phyloP scores from a whole-genome alignment of 257 asterid species.

The Fraxinus quadrangulata region DNA sequence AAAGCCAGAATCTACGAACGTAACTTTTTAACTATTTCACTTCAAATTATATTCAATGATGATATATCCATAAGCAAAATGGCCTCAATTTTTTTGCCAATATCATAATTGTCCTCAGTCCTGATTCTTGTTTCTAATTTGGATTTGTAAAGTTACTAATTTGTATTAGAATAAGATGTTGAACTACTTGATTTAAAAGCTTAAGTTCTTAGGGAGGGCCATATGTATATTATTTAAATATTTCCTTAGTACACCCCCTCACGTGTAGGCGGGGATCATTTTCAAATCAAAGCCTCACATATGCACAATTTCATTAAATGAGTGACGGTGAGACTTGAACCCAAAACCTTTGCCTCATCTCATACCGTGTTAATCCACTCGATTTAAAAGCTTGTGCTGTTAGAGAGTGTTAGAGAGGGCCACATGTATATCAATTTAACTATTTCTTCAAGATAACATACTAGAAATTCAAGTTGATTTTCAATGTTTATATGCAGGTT shows the following conservation, averaged over 20 bases:
- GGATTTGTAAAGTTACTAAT: background rate
- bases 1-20: constrained; percentile 10
- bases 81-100: constrained; percentile 7
- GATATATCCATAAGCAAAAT: constrained; percentile 1
- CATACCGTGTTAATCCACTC: background rate
- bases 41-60: background rate
- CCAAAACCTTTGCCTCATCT: background rate
- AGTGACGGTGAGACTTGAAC: background rate
- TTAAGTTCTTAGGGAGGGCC: background rate
- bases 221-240: background rate
- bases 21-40: constrained; percentile 8
- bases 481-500: constrained; percentile 53
- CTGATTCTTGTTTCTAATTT: background rate
- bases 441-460: background rate
- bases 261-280: background rate
- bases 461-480: constrained; percentile 14
- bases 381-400: background rate
- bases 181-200: background rate
- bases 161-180: background rate
- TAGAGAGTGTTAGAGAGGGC: background rate
- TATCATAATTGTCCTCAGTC: constrained; percentile 19
- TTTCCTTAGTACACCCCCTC: background rate
- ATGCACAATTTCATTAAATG: background rate
- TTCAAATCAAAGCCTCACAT: background rate
- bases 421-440: background rate